Base-by-base conservation (phyloP, 805 yeast genomes). In the Yarrowia sp. region DNA sequence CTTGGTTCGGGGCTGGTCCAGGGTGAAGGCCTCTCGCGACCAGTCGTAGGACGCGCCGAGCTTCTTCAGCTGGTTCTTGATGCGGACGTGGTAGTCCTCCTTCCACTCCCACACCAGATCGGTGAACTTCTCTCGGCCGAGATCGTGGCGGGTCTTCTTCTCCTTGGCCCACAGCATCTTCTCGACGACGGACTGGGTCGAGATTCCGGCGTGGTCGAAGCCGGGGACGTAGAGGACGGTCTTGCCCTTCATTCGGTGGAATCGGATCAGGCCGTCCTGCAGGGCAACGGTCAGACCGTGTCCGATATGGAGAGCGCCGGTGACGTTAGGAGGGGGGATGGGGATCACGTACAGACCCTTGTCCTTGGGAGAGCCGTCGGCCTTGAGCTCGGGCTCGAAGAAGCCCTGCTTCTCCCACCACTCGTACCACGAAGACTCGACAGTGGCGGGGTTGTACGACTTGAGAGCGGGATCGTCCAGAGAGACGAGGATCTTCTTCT, bases 291-390 rank as follows among this genome's bases (percentile, higher is more conserved):
- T 94, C 73, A 94, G 82, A 27, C 98, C 99, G 76, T 94, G 99
- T 69, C 99, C 99, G 75, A 94, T 94, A 76, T 94, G 99, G 68
- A 94, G 81, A 49, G 98, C 97, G 77, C 99, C 99, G 51, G 99
- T 94, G 66, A 94, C 96, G 74, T 94, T 94, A 72, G 99, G 99
- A 65, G 99, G 99, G 38, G 99, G 99, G n/a, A 97, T 94, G 38
- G 98, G 97, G 70, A 94, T 90, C 65, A 87, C 81, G 76, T 93
- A 94, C 18, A 80, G 72, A 68, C 98, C 98, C 71, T 84, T 92
- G 42, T 94, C 88, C 72, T 86, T 86, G 67, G 83, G 70, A 47
- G 85, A 76, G 47, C 97, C 97, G 70, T 86, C 85, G 63, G 77
- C 81, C 46, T 86, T 80, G 67, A 88, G 85, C 72, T 89, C 88